Conservation (phyloP, 305 asterid species). For the Solanum aculeatissimum region DNA sequence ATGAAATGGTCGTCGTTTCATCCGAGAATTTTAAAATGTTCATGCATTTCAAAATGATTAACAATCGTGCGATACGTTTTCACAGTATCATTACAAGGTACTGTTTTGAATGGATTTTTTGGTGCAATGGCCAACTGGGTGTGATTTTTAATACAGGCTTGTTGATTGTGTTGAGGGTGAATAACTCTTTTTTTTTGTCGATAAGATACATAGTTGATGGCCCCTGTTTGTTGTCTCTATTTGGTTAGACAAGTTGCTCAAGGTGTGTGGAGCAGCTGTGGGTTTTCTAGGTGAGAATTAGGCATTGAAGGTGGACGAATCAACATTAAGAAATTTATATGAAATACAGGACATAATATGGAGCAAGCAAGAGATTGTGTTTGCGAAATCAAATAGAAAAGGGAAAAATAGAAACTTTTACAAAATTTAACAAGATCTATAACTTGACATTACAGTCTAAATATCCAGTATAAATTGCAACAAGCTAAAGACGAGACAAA, state of each 20-base stretch:
- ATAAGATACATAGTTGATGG: neutral
- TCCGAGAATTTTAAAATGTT: neutral
- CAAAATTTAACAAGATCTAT: too few relatives aligned
- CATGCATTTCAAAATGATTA: neutral
- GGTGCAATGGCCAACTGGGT: neutral
- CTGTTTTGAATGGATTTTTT: neutral
- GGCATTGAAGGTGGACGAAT: too few relatives aligned
- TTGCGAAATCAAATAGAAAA: neutral
- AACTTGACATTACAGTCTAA: neutral
- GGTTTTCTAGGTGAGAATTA: too few relatives aligned
- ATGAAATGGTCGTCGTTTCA: neutral
- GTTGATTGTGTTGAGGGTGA: neutral
- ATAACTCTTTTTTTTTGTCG: neutral
- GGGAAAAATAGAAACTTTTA: neutral
- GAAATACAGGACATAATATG: too few relatives aligned
- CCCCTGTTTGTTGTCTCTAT: neutral
- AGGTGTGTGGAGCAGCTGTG: neutral
- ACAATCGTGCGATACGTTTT: neutral
- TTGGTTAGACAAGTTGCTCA: neutral
- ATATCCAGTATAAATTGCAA: neutral
- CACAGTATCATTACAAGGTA: neutral
- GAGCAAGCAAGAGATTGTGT: neutral
- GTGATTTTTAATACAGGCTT: too few relatives aligned
- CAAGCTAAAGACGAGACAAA: neutral
- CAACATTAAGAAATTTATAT: too few relatives aligned